Conservation (phyloP, 768 basidiomycete genomes). For the Boletus huronensis region DNA sequence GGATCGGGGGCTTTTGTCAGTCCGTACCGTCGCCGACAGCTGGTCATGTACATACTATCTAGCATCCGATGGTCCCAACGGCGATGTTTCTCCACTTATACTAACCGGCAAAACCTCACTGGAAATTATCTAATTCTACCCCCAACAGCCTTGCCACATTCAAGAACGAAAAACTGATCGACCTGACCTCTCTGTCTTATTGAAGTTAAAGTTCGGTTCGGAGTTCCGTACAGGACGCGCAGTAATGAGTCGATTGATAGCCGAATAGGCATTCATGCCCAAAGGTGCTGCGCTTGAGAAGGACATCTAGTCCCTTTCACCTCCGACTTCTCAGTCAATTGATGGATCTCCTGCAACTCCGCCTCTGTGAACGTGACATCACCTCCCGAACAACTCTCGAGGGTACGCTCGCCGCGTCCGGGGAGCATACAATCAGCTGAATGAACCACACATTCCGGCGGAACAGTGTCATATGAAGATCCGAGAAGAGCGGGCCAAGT, state of each 20-base stretch:
- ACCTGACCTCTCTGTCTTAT: no score
- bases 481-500: conserved; percentile 44
- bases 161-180: background rate
- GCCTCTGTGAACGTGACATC: conserved; percentile 39
- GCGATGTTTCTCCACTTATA: background rate
- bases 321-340: conserved; percentile 32
- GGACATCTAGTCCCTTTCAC: conserved; percentile 42
- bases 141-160: background rate
- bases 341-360: conserved; percentile 40
- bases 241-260: background rate
- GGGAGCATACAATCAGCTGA: background rate
- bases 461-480: conserved; percentile 34
- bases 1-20: background rate
- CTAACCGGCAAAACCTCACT: background rate
- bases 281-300: conserved; percentile 24
- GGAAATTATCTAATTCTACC: background rate
- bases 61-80: background rate
- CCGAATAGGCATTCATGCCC: conserved; percentile 26
- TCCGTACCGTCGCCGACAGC: background rate
- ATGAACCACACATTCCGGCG: background rate
- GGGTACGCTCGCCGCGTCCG: conserved; percentile 37
- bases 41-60: conserved; percentile 13
- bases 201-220: background rate
- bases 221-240: background rate
- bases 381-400: conserved; percentile 45